A percentile compares a stretch with the other conserved stretches of the same genome.
Evolutionary conservation across 2,329 filamentous ascomycete genomes (phyloP).

Genomic region (Tolypocladium sp.): DNA sequence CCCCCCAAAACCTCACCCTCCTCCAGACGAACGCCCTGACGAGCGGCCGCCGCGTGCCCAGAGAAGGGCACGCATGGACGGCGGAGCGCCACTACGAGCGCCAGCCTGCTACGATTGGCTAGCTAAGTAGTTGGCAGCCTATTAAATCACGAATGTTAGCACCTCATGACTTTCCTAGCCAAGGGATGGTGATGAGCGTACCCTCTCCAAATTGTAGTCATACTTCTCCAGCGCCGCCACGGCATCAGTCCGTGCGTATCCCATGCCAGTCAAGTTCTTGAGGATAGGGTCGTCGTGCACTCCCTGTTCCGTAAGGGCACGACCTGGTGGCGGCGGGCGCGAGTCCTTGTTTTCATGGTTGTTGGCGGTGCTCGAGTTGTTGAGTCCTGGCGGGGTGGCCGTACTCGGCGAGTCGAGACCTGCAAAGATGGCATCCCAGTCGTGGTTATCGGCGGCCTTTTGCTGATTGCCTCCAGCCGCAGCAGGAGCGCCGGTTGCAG

Average conservation of each 20-base stretch:
- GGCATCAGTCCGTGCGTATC: slow-evolving; percentile 66
- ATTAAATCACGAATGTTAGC: slow-evolving; percentile 7
- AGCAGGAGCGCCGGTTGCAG: slow-evolving; percentile 21
- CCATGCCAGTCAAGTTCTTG: slow-evolving; percentile 84
- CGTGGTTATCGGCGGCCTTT: slow-evolving; percentile 48
- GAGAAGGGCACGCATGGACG: neutral
- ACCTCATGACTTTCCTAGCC: neutral
- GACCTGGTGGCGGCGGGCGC: slow-evolving; percentile 34
- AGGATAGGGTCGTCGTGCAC: slow-evolving; percentile 87
- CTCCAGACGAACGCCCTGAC: neutral
- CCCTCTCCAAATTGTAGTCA: slow-evolving; percentile 93
- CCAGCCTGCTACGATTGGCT: slow-evolving; percentile 35
- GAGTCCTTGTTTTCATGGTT: slow-evolving; percentile 9
- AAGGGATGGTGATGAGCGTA: slow-evolving; percentile 34
- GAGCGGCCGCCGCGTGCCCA: neutral
- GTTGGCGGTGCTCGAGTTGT: neutral
- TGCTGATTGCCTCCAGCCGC: slow-evolving; percentile 28
- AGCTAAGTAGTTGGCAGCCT: slow-evolving; percentile 48
- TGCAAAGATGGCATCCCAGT: slow-evolving; percentile 94
- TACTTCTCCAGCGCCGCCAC: slow-evolving; percentile 82
- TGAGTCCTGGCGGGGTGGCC: slow-evolving; percentile 12
- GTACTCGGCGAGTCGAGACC: slow-evolving; percentile 54
- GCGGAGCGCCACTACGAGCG: neutral
- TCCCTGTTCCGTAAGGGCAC: slow-evolving; percentile 63
- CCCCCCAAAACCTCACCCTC: neutral